These are phyloP conservation scores for Carex arenaria DNA, from an alignment of 202 grass and related monocot genomes.

Conservation along the genomic window DNA sequence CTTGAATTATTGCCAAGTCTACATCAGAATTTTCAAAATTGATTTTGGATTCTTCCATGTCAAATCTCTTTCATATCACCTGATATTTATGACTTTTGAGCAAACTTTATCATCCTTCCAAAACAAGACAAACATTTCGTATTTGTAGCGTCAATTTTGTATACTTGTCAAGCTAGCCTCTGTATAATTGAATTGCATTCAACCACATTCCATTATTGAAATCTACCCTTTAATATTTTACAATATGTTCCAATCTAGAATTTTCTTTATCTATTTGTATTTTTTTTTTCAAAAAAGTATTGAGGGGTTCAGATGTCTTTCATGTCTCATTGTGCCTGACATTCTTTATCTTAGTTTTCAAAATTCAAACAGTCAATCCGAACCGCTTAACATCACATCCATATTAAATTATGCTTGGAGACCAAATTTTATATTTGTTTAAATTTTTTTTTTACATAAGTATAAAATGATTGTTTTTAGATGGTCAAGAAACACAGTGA, in stretches of 20 bases:
- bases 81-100: conserved; percentile 8
- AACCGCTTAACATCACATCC: too few species aligned
- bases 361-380: too few species aligned
- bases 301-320: too few species aligned
- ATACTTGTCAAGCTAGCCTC: neutral
- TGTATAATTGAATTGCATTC: neutral
- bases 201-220: neutral
- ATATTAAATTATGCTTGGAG: too few species aligned
- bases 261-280: neutral
- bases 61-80: neutral
- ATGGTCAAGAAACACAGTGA: too few species aligned
- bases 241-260: neutral
- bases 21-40: neutral
- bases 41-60: neutral
- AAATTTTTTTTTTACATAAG: too few species aligned
- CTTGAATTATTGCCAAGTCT: neutral
- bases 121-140: neutral
- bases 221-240: neutral
- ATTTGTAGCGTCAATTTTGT: neutral
- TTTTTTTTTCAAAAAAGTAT: neutral
- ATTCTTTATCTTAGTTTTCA: too few species aligned
- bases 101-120: neutral
- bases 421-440: too few species aligned
- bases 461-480: too few species aligned
- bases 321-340: too few species aligned